Base-by-base conservation (phyloP, 2,329 filamentous ascomycete genomes). In the Aspergillus aculeatus region DNA sequence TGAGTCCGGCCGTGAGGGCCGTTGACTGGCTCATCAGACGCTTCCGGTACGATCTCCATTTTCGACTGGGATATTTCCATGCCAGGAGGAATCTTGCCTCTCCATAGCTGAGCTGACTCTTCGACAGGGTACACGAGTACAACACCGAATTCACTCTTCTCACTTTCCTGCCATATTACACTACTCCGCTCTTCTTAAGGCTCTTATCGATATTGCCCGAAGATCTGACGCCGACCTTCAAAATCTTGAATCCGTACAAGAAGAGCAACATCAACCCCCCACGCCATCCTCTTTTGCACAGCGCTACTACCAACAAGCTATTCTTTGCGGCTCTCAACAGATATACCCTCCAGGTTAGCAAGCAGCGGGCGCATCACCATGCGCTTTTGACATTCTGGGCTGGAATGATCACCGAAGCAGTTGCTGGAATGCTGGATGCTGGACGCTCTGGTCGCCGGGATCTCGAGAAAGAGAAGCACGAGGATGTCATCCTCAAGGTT, bases 11-110 rank as follows among this genome's bases (percentile, higher is more conserved):
- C 0, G 86, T 96, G 56, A 96, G 96, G 77, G 88, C 93, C 16
- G 83, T 98, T 41, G 96, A 99, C 80, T 99, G 95, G 95, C 83
- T 99, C 50, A 85, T 99, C 57, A 84, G 95, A 70, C 84, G 94
- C 69, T 99, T 98, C 71, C 87, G 89, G 92, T 96, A 80, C 62
- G 83, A 68, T 38, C 26, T 21, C 32, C 26, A 23, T 21, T 32
- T 41, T 35, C 35, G 12, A 23, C 11, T n/a, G 23, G 31, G 44
- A 38, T 31, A 32, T 24, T 50, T 35, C 41, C 26, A 32, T 47
- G 41, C 47, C 16, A 19, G 7, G 21, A 54, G 14, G 21, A 54
- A 50, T 32, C 38, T 24, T 26, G 14, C 29, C 4, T 44, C 44
- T 49, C 32, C 21, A 26, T 12, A 26, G 51, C 29, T 56, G 47